These are phyloP conservation scores for Psilocybe mexicana DNA, from an alignment of 1,284 basidiomycete genomes.

Conservation along the genomic window DNA sequence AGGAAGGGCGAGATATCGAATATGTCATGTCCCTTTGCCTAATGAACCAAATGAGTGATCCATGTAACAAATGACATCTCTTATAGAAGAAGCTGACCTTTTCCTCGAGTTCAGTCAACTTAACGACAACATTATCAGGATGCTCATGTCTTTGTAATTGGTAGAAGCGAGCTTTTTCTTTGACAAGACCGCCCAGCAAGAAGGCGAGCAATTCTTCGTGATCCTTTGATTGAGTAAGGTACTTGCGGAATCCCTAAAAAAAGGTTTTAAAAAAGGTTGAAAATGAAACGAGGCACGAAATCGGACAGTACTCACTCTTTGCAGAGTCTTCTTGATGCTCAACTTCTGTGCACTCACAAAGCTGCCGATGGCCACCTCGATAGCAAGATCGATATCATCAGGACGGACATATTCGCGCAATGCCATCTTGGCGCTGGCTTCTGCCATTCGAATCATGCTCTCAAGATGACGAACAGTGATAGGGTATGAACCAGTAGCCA, in stretches of 20 bases:
- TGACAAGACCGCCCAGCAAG: constrained; percentile 92
- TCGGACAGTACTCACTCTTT: constrained; percentile 66
- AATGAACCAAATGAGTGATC: background rate
- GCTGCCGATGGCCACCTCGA: constrained; percentile 91
- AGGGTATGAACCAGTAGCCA: constrained; percentile 96
- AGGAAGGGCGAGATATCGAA: constrained; percentile 90
- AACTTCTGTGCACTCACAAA: constrained; percentile 98
- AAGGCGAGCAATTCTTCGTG: constrained; percentile 95
- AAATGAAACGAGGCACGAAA: background rate
- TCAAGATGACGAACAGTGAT: constrained; percentile 98
- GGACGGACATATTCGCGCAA: constrained; percentile 93
- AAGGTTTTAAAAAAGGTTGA: constrained; percentile 7
- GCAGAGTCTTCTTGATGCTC: constrained; percentile 96
- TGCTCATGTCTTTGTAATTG: constrained; percentile 77
- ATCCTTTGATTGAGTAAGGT: constrained; percentile 91
- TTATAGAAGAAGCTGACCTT: constrained; percentile 52
- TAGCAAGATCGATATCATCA: constrained; percentile 97
- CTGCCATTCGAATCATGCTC: constrained; percentile 99
- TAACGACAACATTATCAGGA: constrained; percentile 74
- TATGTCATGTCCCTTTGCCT: constrained; percentile 95
- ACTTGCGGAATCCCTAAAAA: constrained; percentile 90
- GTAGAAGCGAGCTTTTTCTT: constrained; percentile 88
- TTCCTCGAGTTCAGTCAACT: constrained; percentile 79
- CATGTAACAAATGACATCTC: constrained; percentile 6
- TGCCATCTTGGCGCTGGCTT: constrained; percentile 98